Percentiles rank a stretch among this genome's conserved stretches.
Evolutionary conservation across 345 rosid genomes (phyloP).

Genomic region (Murraya koenigii): DNA sequence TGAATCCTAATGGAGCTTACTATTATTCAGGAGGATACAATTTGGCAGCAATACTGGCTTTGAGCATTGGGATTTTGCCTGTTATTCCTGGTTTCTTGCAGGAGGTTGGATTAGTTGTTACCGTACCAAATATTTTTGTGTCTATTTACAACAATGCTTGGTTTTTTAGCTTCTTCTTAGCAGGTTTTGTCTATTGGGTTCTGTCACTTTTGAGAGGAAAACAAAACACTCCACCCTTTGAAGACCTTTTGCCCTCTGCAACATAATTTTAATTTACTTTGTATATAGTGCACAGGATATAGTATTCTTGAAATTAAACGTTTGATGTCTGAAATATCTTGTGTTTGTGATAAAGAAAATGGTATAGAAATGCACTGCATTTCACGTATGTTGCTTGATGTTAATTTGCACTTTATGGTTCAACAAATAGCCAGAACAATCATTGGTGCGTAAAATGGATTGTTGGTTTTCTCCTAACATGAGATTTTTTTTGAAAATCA

Average conservation of each 20-base stretch:
- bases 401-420: too few relatives aligned
- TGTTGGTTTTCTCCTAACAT: too few relatives aligned
- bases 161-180: constrained; percentile 75
- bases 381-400: too few relatives aligned
- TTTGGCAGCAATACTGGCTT: constrained; percentile 54
- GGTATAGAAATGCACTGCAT: background rate
- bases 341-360: background rate
- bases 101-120: constrained; percentile 53
- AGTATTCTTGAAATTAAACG: background rate
- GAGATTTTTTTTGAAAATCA: too few relatives aligned
- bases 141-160: constrained; percentile 82
- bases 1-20: constrained; percentile 59
- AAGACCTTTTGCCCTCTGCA: constrained; percentile 40
- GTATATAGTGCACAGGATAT: background rate
- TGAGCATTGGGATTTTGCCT: constrained; percentile 66
- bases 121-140: constrained; percentile 36
- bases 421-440: too few relatives aligned
- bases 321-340: background rate
- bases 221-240: constrained; percentile 22
- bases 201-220: constrained; percentile 38
- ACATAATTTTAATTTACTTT: background rate
- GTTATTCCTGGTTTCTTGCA: constrained; percentile 82
- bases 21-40: constrained; percentile 67
- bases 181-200: constrained; percentile 62
- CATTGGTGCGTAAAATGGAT: too few relatives aligned